Conservation (phyloP, 169 alveolate genomes). For the Plasmodium sp. region DNA sequence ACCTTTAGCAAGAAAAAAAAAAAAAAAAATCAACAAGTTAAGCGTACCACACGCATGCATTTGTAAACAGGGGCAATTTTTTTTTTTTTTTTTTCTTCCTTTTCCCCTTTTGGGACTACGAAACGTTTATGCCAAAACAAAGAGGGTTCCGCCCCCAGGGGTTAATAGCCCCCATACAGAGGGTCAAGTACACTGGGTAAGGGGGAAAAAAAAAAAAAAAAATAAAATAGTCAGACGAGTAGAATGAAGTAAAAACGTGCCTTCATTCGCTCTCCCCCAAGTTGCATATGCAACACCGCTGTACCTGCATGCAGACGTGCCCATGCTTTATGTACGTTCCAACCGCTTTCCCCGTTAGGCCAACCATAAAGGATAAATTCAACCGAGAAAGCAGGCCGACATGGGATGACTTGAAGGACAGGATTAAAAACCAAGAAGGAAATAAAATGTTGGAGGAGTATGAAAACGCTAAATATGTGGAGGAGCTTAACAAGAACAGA, state of each 20-base stretch:
- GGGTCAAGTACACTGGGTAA: conserved; percentile 73
- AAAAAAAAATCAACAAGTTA: neutral
- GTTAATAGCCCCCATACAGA: conserved; percentile 73
- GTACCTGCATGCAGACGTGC: neutral
- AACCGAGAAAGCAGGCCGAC: conserved; percentile 74
- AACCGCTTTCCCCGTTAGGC: conserved; percentile 4
- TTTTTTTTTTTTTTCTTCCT: neutral
- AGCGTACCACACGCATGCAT: neutral
- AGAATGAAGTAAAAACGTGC: neutral
- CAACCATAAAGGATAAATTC: conserved; percentile 68
- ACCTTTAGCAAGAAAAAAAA: neutral
- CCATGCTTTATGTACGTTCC: neutral
- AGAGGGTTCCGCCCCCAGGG: conserved; percentile 76
- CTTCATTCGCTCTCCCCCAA: neutral
- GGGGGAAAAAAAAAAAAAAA: neutral
- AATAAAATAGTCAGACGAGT: neutral
- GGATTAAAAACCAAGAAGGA: conserved; percentile 73
- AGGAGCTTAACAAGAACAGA: conserved; percentile 64
- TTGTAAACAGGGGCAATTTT: neutral
- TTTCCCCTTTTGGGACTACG: neutral
- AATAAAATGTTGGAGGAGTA: conserved; percentile 65
- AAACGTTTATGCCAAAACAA: conserved; percentile 70
- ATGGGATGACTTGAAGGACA: conserved; percentile 70
- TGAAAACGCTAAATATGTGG: conserved; percentile 64
- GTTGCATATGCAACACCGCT: neutral